Evolutionary conservation across 305 asterid genomes (phyloP), one percentile per base, ranked within the genome.

Genomic region (Petunia hybrid): DNA sequence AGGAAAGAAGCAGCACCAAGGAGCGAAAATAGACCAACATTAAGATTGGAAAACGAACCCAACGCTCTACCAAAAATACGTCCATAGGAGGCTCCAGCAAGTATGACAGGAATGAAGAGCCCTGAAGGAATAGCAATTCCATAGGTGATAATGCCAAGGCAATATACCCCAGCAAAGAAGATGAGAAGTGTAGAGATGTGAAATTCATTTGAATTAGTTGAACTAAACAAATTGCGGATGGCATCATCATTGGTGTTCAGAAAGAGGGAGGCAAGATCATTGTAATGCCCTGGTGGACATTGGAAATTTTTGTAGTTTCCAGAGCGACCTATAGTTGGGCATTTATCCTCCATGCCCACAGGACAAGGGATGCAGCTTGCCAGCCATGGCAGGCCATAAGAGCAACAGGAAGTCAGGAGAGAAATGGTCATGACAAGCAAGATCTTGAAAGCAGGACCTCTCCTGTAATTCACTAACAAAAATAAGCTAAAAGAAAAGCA

Each of bases 1-100:
- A 94, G 97, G 82, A 94, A 94, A 2, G 98, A 93, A 78, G 97
- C 98, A 16, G 98, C 94, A 39, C 98, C 98, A 51, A 94, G 94
- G 51, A 94, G 88, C 61, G 91, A 91, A 83, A 93, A 94, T 53
- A 89, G 91, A 65, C 98, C 97, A 35, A 84, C 90, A 31, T 90
- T 92, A 14, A 94, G 95, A 76, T 48, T 85, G 55, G 97, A 88
- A 55, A 89, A 12, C 2, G 95, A 75, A 4, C 91, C 93, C 80
- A 93, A 45, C 5, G 90, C 81, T 73, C 89, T 82, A 48, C 97
- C 97, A 46, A 92, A 87, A 5, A 94, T 91, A 64, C 97, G 97
- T 4, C 98, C 98, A 35, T 93, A 94, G 0, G 98, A 88, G 86
- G 98, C 92, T 55, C 98, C 98, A 45, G 98, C 98, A 38, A 94